Conservation (phyloP, 768 basidiomycete species). For the Suillus bovinus region DNA sequence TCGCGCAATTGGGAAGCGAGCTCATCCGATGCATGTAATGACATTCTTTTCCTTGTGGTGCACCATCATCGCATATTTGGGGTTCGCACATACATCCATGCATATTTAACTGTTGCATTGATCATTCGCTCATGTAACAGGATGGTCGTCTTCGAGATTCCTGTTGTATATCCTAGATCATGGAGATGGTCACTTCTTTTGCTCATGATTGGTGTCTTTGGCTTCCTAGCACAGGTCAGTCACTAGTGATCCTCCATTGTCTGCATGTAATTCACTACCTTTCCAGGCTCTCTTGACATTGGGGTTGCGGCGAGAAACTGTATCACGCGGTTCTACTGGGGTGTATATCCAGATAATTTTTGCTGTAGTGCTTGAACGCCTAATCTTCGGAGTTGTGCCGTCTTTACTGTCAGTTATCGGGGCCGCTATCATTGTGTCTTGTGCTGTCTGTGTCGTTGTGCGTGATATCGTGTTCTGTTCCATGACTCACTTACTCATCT, state of each 20-base stretch:
- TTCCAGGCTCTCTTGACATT: constrained; percentile 53
- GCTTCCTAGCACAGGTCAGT: constrained; percentile 21
- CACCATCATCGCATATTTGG: constrained; percentile 28
- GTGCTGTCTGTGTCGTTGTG: constrained; percentile 69
- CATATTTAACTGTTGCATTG: neutral
- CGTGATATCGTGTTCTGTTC: constrained; percentile 18
- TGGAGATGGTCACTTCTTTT: constrained; percentile 20
- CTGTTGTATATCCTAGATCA: constrained; percentile 19
- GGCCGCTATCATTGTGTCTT: constrained; percentile 59
- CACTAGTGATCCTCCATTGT: neutral
- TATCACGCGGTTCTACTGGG: constrained; percentile 59
- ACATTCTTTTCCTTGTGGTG: constrained; percentile 64
- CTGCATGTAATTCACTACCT: neutral
- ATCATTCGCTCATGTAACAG: constrained; percentile 10
- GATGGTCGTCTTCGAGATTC: constrained; percentile 12
- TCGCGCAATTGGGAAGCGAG: constrained; percentile 73
- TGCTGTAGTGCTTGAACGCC: constrained; percentile 61
- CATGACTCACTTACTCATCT: neutral
- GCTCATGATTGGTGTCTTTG: constrained; percentile 19
- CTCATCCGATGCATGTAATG: constrained; percentile 73
- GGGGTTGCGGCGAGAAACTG: constrained; percentile 66
- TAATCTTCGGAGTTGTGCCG: constrained; percentile 62
- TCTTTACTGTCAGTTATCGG: constrained; percentile 62
- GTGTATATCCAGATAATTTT: constrained; percentile 67
- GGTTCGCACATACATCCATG: constrained; percentile 7